A percentile compares a stretch with the other conserved stretches of the same genome.
Conservation (phyloP, 2,329 filamentous ascomycete genomes). For the Curvularia verruculosa region DNA sequence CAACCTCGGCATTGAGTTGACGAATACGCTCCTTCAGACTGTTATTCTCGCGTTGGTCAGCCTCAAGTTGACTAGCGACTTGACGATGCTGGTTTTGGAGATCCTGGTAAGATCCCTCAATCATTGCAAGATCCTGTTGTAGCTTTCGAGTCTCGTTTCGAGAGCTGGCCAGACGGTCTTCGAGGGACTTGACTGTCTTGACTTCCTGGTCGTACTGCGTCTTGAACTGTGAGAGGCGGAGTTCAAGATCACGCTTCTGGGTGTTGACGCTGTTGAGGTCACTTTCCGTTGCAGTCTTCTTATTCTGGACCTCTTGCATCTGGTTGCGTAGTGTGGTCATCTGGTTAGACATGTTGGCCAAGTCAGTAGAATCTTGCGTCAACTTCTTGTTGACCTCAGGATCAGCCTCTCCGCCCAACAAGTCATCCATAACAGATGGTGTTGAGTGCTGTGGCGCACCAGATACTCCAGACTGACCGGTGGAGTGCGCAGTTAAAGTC, state of each 20-base stretch:
- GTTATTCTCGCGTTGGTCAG: slow-evolving; percentile 87
- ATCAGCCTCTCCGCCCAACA: slow-evolving; percentile 83
- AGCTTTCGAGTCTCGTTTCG: slow-evolving; percentile 83
- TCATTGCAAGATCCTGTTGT: slow-evolving; percentile 79
- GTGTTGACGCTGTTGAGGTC: slow-evolving; percentile 80
- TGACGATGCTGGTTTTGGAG: slow-evolving; percentile 82
- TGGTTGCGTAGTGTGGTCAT: slow-evolving; percentile 89
- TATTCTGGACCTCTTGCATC: slow-evolving; percentile 89
- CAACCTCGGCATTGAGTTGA: slow-evolving; percentile 79
- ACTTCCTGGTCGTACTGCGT: slow-evolving; percentile 92
- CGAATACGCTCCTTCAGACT: slow-evolving; percentile 87
- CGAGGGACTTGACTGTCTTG: slow-evolving; percentile 79
- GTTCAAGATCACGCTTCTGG: slow-evolving; percentile 93
- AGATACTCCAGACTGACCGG: slow-evolving; percentile 64
- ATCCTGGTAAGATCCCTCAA: slow-evolving; percentile 82
- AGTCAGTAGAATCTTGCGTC: slow-evolving; percentile 85
- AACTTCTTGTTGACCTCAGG: slow-evolving; percentile 87
- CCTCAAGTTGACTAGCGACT: slow-evolving; percentile 73
- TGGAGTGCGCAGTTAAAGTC: slow-evolving; percentile 75
- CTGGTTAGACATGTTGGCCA: slow-evolving; percentile 96
- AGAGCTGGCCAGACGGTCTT: slow-evolving; percentile 79
- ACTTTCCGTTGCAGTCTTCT: slow-evolving; percentile 78
- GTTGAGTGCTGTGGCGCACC: slow-evolving; percentile 50
- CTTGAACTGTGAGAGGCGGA: slow-evolving; percentile 83
- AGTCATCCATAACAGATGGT: slow-evolving; percentile 72